Conservation (phyloP, 805 yeast genomes). For the Starmerella cellae region DNA sequence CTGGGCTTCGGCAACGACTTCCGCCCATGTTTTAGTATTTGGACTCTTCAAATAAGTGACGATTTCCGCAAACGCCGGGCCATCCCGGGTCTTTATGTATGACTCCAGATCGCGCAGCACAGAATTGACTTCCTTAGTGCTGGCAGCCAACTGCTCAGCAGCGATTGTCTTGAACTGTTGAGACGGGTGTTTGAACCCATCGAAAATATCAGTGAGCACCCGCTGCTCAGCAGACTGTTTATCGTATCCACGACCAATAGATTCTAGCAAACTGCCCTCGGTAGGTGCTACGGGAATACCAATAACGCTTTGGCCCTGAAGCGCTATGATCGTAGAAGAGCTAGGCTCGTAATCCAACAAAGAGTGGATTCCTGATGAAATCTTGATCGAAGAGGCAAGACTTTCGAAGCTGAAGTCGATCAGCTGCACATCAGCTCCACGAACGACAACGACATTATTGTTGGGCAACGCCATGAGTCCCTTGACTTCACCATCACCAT, state of each 20-base stretch:
- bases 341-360: constrained; percentile 13
- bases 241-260: constrained; percentile 19
- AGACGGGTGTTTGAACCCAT: constrained; percentile 23
- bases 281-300: constrained; percentile 21
- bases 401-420: constrained; percentile 17
- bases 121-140: constrained; percentile 26
- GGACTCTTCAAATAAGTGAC: constrained; percentile 16
- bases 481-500: constrained; percentile 1
- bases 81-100: constrained; percentile 31
- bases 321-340: constrained; percentile 11
- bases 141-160: constrained; percentile 31
- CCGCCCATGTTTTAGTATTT: constrained; percentile 10
- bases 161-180: constrained; percentile 4
- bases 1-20: not conserved
- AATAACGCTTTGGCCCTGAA: constrained; percentile 7
- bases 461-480: constrained; percentile 17
- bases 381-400: no score
- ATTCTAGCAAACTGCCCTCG: constrained; percentile 19
- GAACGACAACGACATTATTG: constrained; percentile 11
- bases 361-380: not conserved
- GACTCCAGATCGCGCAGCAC: constrained; percentile 33
- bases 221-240: constrained; percentile 3
- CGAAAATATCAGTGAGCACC: constrained; percentile 29
- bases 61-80: constrained; percentile 12
- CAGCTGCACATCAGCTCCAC: constrained; percentile 5